phyloP scores from a whole-genome alignment of 2,329 filamentous ascomycete species.

The Sporothrix protearum region DNA sequence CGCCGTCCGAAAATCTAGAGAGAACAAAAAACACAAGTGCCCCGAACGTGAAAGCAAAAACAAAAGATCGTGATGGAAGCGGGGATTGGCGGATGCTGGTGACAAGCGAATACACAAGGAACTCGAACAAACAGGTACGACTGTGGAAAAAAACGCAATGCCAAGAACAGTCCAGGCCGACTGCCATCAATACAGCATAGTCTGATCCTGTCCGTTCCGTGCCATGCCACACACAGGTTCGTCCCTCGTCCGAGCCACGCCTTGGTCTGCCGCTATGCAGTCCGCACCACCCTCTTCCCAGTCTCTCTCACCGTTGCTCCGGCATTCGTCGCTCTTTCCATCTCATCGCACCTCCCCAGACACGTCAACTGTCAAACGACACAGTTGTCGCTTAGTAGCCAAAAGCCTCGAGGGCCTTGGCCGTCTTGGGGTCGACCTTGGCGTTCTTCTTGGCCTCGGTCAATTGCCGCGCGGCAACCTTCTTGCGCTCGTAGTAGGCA shows the following conservation, averaged over 20 bases:
- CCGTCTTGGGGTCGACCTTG: constrained; percentile 79
- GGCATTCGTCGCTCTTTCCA: constrained; percentile 2
- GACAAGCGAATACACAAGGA: background rate
- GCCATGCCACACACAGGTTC: background rate
- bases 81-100: background rate
- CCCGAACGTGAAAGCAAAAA: constrained; percentile 15
- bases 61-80: background rate
- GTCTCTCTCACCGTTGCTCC: constrained; percentile 16
- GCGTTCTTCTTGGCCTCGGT: constrained; percentile 90
- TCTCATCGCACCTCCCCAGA: background rate
- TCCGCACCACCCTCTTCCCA: background rate
- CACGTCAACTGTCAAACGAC: background rate
- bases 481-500: constrained; percentile 99
- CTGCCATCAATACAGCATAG: constrained; percentile 12
- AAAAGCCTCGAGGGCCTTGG: constrained; percentile 80
- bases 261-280: background rate
- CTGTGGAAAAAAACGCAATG: background rate
- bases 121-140: background rate
- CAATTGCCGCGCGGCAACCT: constrained; percentile 86
- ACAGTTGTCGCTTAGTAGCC: constrained; percentile 67
- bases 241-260: background rate
- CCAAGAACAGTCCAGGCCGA: background rate
- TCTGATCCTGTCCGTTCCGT: background rate
- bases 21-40: constrained; percentile 25
- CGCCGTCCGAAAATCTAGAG: constrained; percentile 22